phyloP scores from a whole-genome alignment of 2,329 filamentous ascomycete species.

The Phaeosphaeria sp. region DNA sequence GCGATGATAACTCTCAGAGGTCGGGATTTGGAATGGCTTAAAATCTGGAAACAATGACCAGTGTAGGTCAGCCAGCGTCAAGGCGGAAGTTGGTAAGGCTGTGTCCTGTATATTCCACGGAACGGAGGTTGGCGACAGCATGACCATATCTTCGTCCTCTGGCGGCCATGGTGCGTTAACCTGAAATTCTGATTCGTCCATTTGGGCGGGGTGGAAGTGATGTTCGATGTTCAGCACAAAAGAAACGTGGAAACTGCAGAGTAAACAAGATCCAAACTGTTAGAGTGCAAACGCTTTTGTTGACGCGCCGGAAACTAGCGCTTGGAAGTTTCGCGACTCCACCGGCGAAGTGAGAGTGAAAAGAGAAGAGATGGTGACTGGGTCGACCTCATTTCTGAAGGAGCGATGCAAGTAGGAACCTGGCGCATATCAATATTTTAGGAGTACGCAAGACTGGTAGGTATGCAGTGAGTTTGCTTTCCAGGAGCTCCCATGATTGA shows the following conservation, averaged over 20 bases:
- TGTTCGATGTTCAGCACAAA: neutral
- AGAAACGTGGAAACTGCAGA: neutral
- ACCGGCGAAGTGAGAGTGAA: neutral
- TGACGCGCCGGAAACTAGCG: neutral
- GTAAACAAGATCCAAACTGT: neutral
- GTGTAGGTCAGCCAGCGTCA: neutral
- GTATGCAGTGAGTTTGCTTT: neutral
- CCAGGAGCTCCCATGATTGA: neutral
- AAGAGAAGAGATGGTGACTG: neutral
- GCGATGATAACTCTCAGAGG: no score
- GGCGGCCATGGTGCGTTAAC: no score
- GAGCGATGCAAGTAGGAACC: no score
- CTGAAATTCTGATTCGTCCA: no score
- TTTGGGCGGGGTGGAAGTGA: no score
- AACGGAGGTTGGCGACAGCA: neutral
- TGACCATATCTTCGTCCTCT: neutral
- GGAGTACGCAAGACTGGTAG: neutral
- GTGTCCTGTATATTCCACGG: neutral
- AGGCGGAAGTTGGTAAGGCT: neutral
- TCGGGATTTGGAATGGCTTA: neutral
- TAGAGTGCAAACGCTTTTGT: slow-evolving; percentile 12
- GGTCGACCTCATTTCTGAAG: neutral
- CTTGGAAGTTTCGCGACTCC: neutral
- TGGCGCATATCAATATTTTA: no score
- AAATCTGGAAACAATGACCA: neutral